A percentile compares a stretch with the other conserved stretches of the same genome.
These are phyloP conservation scores for Hyaloscypha hepaticicola DNA, from an alignment of 495 filamentous ascomycete species.

Conservation along the genomic window DNA sequence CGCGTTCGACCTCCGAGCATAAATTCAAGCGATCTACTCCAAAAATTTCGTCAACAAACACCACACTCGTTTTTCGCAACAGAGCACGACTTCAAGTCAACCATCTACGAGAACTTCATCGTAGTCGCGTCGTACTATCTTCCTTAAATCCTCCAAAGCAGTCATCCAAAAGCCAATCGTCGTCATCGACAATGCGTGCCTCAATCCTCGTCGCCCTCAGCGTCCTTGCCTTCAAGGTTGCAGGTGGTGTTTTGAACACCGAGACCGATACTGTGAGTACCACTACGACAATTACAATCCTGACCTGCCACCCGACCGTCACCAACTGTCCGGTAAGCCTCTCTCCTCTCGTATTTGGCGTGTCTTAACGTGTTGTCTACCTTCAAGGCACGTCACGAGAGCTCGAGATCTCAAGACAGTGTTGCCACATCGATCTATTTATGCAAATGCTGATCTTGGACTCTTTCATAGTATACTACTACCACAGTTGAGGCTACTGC, in stretches of 20 bases:
- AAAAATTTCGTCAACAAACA: background rate
- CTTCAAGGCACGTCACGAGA: background rate
- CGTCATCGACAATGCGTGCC: slow-evolving; percentile 22
- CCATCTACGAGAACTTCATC: background rate
- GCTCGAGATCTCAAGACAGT: background rate
- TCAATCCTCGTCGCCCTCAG: slow-evolving; percentile 33
- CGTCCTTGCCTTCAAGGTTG: slow-evolving; percentile 19
- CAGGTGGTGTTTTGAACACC: background rate
- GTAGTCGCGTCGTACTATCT: background rate
- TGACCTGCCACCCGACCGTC: slow-evolving; percentile 32
- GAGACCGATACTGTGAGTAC: background rate
- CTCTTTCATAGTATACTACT: slow-evolving; percentile 31
- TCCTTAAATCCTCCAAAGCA: background rate
- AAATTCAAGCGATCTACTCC: background rate
- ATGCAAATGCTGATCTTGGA: slow-evolving; percentile 32
- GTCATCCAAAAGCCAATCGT: background rate
- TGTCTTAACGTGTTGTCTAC: background rate
- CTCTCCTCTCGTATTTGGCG: background rate
- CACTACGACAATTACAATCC: slow-evolving; percentile 30
- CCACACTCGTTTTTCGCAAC: background rate
- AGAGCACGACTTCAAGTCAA: background rate
- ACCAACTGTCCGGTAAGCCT: slow-evolving; percentile 8
- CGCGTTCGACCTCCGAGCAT: background rate
- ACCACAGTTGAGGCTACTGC: slow-evolving; percentile 50
- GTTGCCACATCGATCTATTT: background rate